Evolutionary conservation across 1,284 basidiomycete genomes (phyloP).

Genomic region (Cronartium ribicola): DNA sequence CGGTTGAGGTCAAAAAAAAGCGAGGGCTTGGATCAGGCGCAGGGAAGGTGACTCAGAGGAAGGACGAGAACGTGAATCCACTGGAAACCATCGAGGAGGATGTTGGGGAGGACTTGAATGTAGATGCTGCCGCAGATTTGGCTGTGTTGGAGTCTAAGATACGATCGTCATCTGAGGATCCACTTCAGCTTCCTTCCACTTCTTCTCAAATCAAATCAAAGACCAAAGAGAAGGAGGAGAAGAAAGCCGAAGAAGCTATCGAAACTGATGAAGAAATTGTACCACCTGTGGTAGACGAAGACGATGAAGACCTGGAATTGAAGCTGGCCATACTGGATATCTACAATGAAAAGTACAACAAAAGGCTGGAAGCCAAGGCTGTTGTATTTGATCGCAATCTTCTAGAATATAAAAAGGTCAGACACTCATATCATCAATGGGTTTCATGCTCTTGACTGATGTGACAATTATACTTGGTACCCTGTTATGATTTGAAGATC

Average conservation of each 20-base stretch:
- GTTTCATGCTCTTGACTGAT: neutral
- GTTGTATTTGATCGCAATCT: conserved; percentile 88
- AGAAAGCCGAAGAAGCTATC: conserved; percentile 56
- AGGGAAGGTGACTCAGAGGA: conserved; percentile 45
- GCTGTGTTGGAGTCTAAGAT: conserved; percentile 3
- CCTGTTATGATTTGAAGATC: conserved; percentile 58
- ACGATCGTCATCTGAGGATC: conserved; percentile 24
- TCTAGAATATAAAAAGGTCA: conserved; percentile 87
- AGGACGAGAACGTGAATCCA: conserved; percentile 40
- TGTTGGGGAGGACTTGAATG: conserved; percentile 1
- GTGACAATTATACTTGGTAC: neutral
- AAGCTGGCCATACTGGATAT: conserved; percentile 87
- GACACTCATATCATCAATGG: conserved; percentile 40
- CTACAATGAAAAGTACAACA: conserved; percentile 87
- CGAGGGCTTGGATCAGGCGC: conserved; percentile 46
- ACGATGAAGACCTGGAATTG: conserved; percentile 73
- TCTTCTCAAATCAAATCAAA: conserved; percentile 45
- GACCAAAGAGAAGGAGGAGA: conserved; percentile 60
- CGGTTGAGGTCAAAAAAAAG: conserved; percentile 43
- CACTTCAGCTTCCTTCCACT: neutral
- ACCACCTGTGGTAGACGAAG: conserved; percentile 63
- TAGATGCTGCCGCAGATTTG: conserved; percentile 23
- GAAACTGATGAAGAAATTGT: conserved; percentile 61
- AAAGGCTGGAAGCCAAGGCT: conserved; percentile 78
- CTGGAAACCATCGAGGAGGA: conserved; percentile 4